Evolutionary conservation across 352 stramenopile species (phyloP).

Genomic region (Poterioochromonas sp.): DNA sequence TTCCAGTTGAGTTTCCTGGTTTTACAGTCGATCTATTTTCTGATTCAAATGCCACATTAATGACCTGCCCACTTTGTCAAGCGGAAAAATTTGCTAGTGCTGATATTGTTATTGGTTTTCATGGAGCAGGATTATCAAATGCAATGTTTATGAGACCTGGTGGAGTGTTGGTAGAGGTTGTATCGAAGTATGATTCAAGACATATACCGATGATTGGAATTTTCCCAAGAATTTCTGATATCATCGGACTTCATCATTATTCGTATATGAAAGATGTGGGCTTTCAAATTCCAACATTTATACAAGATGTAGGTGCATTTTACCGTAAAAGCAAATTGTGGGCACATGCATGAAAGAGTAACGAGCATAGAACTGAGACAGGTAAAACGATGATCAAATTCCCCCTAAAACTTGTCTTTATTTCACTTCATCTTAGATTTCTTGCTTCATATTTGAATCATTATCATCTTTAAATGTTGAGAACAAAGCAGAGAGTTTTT

Average conservation of each 20-base stretch:
- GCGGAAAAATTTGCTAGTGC: slow-evolving; percentile 35
- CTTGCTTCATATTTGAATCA: too few relatives aligned
- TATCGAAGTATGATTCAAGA: not conserved
- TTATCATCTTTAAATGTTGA: too few relatives aligned
- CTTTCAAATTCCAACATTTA: too few relatives aligned
- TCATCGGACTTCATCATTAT: slow-evolving; percentile 20
- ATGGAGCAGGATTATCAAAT: slow-evolving; percentile 41
- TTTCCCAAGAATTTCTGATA: slow-evolving; percentile 6
- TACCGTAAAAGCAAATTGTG: too few relatives aligned
- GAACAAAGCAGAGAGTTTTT: too few relatives aligned
- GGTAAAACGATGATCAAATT: too few relatives aligned
- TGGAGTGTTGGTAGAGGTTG: slow-evolving; percentile 37
- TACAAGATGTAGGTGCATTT: too few relatives aligned
- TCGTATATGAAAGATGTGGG: too few relatives aligned
- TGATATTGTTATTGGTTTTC: slow-evolving; percentile 36
- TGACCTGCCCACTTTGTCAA: slow-evolving; percentile 35
- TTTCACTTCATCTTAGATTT: too few relatives aligned
- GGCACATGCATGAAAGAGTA: too few relatives aligned
- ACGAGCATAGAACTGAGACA: too few relatives aligned
- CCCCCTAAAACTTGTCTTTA: too few relatives aligned
- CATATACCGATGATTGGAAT: slow-evolving; percentile 19
- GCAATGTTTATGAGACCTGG: slow-evolving; percentile 40
- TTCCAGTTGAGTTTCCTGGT: not conserved
- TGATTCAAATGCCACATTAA: slow-evolving; percentile 4
- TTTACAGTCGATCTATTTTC: slow-evolving; percentile 4